Conservation (phyloP, 2,329 filamentous ascomycete genomes). For the Fusarium verrucosum region DNA sequence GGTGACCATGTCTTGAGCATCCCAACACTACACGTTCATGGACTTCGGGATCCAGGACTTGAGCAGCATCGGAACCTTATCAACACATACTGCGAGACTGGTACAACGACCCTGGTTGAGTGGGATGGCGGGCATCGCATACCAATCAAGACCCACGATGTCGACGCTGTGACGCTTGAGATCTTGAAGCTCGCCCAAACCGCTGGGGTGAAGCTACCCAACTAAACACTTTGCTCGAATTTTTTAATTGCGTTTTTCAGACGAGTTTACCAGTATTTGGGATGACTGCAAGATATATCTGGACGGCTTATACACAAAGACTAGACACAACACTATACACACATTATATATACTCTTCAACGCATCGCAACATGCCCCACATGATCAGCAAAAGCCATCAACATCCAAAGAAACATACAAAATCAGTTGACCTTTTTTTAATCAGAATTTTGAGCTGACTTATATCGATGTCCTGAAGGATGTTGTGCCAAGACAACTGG, state of each 20-base stretch:
- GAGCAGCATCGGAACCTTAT: conserved; percentile 60
- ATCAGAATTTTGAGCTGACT: not conserved
- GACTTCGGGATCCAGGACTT: conserved; percentile 70
- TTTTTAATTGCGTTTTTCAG: not conserved
- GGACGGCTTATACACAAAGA: not conserved
- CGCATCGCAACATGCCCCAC: not conserved
- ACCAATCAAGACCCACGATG: conserved; percentile 73
- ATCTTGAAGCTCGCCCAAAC: conserved; percentile 43
- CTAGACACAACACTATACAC: not conserved
- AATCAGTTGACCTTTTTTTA: not conserved
- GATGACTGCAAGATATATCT: not conserved
- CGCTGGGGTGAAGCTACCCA: conserved; percentile 2
- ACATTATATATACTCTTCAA: not conserved
- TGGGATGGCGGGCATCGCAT: conserved; percentile 79
- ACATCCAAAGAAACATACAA: not conserved
- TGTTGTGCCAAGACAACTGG: no score
- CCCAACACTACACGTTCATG: conserved; percentile 52
- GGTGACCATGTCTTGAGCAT: conserved; percentile 46
- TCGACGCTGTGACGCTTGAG: conserved; percentile 53
- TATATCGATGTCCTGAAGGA: not conserved
- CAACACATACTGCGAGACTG: conserved; percentile 66
- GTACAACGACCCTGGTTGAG: conserved; percentile 67
- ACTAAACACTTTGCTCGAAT: not conserved
- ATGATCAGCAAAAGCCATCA: not conserved
- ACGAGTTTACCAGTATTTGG: not conserved